These are phyloP conservation scores for Candida piceae DNA, from an alignment of 805 yeast species.

Conservation along the genomic window DNA sequence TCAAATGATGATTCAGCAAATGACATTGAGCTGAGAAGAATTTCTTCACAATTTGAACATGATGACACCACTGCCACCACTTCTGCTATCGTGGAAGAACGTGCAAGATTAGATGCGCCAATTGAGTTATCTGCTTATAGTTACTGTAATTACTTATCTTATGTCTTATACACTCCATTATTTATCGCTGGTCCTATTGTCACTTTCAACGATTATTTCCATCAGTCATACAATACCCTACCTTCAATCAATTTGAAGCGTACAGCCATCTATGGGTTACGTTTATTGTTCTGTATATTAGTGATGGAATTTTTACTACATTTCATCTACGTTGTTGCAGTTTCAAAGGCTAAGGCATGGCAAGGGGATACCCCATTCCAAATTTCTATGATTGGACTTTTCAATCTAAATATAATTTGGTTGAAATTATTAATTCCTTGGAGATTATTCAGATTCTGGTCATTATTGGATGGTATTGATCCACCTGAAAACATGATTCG, in stretches of 20 bases:
- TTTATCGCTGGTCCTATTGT: conserved; percentile 94
- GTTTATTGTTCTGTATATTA: conserved; percentile 69
- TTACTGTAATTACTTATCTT: conserved; percentile 64
- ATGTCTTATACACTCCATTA: conserved; percentile 78
- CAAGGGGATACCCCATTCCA: conserved; percentile 84
- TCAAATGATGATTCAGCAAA: too few species aligned
- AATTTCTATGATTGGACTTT: conserved; percentile 88
- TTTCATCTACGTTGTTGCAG: conserved; percentile 88
- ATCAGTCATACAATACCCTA: conserved; percentile 59
- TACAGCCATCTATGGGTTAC: conserved; percentile 53
- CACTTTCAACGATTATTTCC: conserved; percentile 85
- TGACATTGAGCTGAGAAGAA: too few species aligned
- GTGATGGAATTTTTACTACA: conserved; percentile 90
- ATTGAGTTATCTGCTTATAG: conserved; percentile 57
- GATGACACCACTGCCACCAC: background rate
- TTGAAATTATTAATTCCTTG: conserved; percentile 89
- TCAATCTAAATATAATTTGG: conserved; percentile 90
- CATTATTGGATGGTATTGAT: conserved; percentile 85
- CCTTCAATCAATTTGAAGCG: conserved; percentile 55
- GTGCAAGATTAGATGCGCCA: conserved; percentile 61
- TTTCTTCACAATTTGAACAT: background rate
- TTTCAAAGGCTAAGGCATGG: conserved; percentile 88
- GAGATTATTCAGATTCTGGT: conserved; percentile 93
- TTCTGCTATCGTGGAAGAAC: conserved; percentile 38
- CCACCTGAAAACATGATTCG: conserved; percentile 98